Evolutionary conservation across 2,329 filamentous ascomycete genomes (phyloP).

Genomic region (Alternaria triticimaculans): DNA sequence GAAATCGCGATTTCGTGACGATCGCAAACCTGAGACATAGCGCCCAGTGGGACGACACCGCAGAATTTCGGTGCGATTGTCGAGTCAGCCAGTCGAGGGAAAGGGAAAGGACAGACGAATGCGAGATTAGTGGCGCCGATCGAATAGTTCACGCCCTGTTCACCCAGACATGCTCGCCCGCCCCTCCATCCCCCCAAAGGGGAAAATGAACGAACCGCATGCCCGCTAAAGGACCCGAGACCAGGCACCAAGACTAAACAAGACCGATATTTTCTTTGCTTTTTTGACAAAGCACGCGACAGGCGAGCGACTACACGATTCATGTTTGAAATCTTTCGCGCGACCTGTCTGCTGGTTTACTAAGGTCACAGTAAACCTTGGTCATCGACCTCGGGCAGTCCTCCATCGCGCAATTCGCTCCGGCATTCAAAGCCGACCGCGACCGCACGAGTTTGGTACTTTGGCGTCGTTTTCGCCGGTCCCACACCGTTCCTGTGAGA

Average conservation of each 20-base stretch:
- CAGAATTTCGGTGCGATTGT: not conserved
- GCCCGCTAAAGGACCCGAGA: not conserved
- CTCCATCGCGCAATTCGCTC: not conserved
- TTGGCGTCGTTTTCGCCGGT: not conserved
- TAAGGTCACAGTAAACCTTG: not conserved
- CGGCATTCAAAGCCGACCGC: not conserved
- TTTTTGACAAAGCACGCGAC: not conserved
- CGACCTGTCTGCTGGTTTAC: not conserved
- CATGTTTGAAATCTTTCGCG: not conserved
- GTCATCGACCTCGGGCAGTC: not conserved
- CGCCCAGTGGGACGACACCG: not conserved
- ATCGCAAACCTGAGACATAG: not conserved
- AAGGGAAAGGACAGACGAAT: not conserved
- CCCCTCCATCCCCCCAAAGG: not conserved
- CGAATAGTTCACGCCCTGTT: constrained; percentile 15
- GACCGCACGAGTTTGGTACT: not conserved
- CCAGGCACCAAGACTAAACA: not conserved
- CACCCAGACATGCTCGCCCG: constrained; percentile 4
- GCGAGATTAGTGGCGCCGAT: constrained; percentile 6
- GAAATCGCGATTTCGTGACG: not conserved
- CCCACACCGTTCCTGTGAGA: not conserved
- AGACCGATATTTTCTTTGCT: not conserved
- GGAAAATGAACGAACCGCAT: not conserved
- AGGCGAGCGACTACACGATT: not conserved
- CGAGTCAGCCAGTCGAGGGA: not conserved